These are phyloP conservation scores for Paulownia fortunei DNA, from an alignment of 257 asterid genomes.

Conservation along the genomic window DNA sequence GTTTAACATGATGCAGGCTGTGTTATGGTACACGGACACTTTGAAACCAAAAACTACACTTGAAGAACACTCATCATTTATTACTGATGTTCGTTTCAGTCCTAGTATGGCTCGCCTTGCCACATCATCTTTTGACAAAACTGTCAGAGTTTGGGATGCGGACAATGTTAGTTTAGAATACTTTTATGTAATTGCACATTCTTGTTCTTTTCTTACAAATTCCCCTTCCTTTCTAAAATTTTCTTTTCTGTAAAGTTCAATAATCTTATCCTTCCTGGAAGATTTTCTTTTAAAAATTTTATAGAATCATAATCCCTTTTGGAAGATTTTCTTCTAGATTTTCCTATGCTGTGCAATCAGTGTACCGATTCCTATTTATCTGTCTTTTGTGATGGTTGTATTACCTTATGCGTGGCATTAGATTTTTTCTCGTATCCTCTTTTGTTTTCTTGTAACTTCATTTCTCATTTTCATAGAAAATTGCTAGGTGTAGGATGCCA, in stretches of 20 bases:
- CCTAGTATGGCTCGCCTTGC: conserved; percentile 99
- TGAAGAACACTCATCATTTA: conserved; percentile 83
- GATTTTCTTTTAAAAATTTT: too few species aligned
- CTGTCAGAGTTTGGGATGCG: conserved; percentile 97
- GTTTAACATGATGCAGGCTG: conserved; percentile 65
- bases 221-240: neutral
- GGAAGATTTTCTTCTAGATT: too few species aligned
- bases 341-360: too few species aligned
- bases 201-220: neutral
- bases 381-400: neutral
- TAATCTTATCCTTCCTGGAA: too few species aligned
- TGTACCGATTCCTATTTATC: too few species aligned
- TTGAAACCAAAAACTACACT: conserved; percentile 81
- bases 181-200: neutral
- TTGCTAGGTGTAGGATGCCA: neutral
- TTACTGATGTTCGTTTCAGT: conserved; percentile 95
- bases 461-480: neutral
- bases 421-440: neutral
- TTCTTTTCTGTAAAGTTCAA: too few species aligned
- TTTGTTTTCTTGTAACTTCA: neutral
- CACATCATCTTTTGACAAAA: conserved; percentile 94
- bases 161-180: conserved; percentile 83
- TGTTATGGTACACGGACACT: conserved; percentile 79
- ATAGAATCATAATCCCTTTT: too few species aligned
- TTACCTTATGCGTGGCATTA: neutral